Percentiles rank a stretch among this genome's conserved stretches.
Conservation (phyloP, 2,329 filamentous ascomycete genomes). For the Exophiala sideris region DNA sequence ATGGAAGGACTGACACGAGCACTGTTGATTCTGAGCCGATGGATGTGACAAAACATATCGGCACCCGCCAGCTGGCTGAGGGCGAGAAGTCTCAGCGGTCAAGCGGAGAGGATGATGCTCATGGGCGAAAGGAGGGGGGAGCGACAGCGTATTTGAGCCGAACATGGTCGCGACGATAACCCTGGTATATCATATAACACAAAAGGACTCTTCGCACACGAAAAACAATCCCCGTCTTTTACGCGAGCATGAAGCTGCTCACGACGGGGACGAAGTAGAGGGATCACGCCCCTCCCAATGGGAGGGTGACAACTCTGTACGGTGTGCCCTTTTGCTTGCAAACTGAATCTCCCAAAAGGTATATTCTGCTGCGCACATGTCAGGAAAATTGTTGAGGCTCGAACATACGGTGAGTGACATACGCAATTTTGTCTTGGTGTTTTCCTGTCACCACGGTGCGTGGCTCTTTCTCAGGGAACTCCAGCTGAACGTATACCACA, state of each 20-base stretch:
- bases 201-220: conserved; percentile 3
- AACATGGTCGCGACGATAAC: conserved; percentile 27
- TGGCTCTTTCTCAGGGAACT: conserved; percentile 29
- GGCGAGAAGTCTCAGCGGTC: conserved; percentile 22
- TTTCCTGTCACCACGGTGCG: conserved; percentile 20
- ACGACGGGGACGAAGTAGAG: conserved; percentile 5
- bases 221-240: not conserved
- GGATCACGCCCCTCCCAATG: conserved; percentile 4
- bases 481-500: conserved; percentile 30
- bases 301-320: conserved; percentile 13
- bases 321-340: conserved; percentile 4
- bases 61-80: conserved; percentile 33
- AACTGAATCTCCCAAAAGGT: conserved; percentile 6
- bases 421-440: conserved; percentile 11
- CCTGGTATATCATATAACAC: not conserved
- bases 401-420: conserved; percentile 22
- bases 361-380: conserved; percentile 11
- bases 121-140: conserved; percentile 23
- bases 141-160: conserved; percentile 24
- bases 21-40: conserved; percentile 35
- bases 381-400: conserved; percentile 2
- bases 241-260: conserved; percentile 12
- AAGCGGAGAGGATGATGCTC: conserved; percentile 27
- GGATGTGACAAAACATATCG: conserved; percentile 31
- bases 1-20: conserved; percentile 44